A percentile compares a stretch with the other conserved stretches of the same genome.
phyloP scores from a whole-genome alignment of 495 filamentous ascomycete genomes.

The Usnea hakonensis region DNA sequence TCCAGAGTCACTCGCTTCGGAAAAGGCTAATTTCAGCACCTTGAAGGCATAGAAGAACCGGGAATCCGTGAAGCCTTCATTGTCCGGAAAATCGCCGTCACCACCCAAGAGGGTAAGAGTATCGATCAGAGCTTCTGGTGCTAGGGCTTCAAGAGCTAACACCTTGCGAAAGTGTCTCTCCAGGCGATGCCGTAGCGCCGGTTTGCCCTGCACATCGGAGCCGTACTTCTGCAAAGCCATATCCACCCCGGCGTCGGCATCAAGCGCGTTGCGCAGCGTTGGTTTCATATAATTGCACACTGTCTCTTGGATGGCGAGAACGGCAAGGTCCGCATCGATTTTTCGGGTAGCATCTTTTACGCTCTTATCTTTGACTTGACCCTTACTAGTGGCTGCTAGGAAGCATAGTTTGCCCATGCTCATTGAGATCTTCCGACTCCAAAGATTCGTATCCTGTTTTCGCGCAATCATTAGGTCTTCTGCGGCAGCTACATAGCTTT shows the following conservation, averaged over 20 bases:
- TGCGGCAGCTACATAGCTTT: slow-evolving; percentile 63
- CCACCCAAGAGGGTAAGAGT: slow-evolving; percentile 64
- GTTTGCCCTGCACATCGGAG: slow-evolving; percentile 47
- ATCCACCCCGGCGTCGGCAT: slow-evolving; percentile 66
- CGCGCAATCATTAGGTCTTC: slow-evolving; percentile 57
- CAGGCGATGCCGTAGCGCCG: slow-evolving; percentile 57
- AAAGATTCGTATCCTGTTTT: slow-evolving; percentile 62
- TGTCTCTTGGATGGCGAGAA: slow-evolving; percentile 68
- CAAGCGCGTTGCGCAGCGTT: slow-evolving; percentile 58
- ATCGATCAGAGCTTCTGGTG: slow-evolving; percentile 64
- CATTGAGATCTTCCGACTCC: slow-evolving; percentile 87
- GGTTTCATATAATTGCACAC: slow-evolving; percentile 54
- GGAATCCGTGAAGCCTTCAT: slow-evolving; percentile 35
- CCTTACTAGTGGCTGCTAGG: slow-evolving; percentile 49
- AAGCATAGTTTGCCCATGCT: slow-evolving; percentile 76
- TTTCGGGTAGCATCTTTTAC: slow-evolving; percentile 32
- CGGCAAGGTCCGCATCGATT: slow-evolving; percentile 53
- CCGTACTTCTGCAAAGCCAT: slow-evolving; percentile 64
- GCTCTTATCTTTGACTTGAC: slow-evolving; percentile 22
- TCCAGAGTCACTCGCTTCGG: slow-evolving; percentile 40
- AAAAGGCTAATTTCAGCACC: slow-evolving; percentile 51
- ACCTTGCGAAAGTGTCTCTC: slow-evolving; percentile 56
- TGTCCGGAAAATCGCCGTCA: slow-evolving; percentile 27
- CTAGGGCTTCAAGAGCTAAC: slow-evolving; percentile 58
- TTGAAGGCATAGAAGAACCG: slow-evolving; percentile 68